phyloP scores from a whole-genome alignment of 257 asterid genomes.

The Rauvolfia tetraphylla region DNA sequence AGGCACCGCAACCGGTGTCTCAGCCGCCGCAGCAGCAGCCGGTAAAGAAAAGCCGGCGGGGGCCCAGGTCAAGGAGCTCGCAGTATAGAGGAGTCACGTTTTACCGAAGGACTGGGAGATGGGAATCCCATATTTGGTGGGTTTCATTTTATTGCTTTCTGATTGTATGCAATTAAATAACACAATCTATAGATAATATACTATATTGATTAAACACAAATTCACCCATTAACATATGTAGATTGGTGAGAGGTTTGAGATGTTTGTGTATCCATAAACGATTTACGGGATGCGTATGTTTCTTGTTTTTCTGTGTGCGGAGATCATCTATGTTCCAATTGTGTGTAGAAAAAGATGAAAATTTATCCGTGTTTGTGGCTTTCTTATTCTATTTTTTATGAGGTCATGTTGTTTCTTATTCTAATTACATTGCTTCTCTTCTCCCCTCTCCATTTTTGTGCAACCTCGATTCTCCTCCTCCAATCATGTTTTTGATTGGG shows the following conservation, averaged over 20 bases:
- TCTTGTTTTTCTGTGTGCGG: neutral
- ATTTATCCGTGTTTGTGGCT: neutral
- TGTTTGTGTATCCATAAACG: neutral
- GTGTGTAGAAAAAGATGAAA: no score
- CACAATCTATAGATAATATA: neutral
- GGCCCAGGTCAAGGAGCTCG: slow-evolving; percentile 94
- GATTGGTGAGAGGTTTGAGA: neutral
- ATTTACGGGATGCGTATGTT: no score
- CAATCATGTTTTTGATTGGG: slow-evolving; percentile 19
- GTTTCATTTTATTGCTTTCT: neutral
- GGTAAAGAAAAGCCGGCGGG: slow-evolving; percentile 83
- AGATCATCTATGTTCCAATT: neutral
- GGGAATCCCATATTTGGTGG: slow-evolving; percentile 98
- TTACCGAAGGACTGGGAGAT: slow-evolving; percentile 92
- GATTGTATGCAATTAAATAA: neutral
- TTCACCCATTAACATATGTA: neutral
- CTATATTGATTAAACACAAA: neutral
- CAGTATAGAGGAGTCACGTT: slow-evolving; percentile 98
- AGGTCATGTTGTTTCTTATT: neutral
- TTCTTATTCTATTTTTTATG: neutral
- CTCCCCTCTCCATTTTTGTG: neutral
- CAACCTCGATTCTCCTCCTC: neutral
- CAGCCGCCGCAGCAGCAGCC: slow-evolving; percentile 4
- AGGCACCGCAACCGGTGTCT: slow-evolving; percentile 26
- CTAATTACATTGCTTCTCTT: neutral